Conservation (phyloP, 306 rosid species). For the Hylodesmum podocarpum region DNA sequence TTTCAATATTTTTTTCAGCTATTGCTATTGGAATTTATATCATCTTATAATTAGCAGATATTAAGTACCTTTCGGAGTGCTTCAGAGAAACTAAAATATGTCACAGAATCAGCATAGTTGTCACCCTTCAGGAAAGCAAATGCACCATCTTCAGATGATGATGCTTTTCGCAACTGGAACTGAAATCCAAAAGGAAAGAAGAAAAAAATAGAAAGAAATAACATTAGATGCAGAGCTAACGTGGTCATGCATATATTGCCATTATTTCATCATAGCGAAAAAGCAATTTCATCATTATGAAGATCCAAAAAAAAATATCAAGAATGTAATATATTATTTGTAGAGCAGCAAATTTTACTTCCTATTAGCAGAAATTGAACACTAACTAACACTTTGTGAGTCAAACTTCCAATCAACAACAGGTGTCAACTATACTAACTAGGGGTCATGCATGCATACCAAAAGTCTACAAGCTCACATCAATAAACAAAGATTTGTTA, state of each 20-base stretch:
- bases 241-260: background rate
- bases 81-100: constrained; percentile 63
- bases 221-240: constrained; percentile 14
- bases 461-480: background rate
- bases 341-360: background rate
- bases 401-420: background rate
- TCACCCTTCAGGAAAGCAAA: constrained; percentile 82
- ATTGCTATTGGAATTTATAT: background rate
- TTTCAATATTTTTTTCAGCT: background rate
- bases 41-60: background rate
- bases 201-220: background rate
- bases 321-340: background rate
- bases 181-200: constrained; percentile 32
- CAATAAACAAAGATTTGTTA: background rate
- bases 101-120: constrained; percentile 53
- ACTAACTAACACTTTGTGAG: background rate
- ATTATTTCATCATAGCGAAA: background rate
- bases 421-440: background rate
- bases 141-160: constrained; percentile 75
- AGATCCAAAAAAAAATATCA: background rate
- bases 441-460: background rate
- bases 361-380: background rate
- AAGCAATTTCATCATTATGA: background rate
- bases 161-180: constrained; percentile 76
- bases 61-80: constrained; percentile 71